Percentiles rank a stretch among this genome's conserved stretches.
phyloP scores from a whole-genome alignment of 1,139 yeast genomes.

The Yamadazyma trypodendri region DNA sequence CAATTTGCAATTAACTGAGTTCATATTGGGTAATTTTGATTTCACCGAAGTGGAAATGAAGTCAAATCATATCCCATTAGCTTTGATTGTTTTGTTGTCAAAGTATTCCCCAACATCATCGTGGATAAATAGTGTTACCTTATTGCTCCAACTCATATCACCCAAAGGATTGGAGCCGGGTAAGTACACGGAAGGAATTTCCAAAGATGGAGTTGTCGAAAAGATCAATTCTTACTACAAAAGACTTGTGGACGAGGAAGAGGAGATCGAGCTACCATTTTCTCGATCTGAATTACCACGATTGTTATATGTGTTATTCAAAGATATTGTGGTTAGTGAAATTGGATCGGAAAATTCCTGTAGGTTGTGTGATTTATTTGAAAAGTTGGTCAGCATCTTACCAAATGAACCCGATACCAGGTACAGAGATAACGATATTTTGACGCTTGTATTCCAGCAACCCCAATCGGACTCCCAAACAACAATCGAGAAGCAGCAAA shows the following conservation, averaged over 20 bases:
- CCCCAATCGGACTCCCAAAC: conserved; percentile 14
- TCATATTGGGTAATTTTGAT: conserved; percentile 63
- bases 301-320: conserved; percentile 34
- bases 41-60: conserved; percentile 85
- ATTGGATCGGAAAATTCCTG: conserved; percentile 21
- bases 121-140: conserved; percentile 26
- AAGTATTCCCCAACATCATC: conserved; percentile 11
- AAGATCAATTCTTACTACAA: conserved; percentile 21
- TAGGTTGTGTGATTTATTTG: conserved; percentile 39
- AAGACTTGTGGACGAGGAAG: conserved; percentile 9
- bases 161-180: conserved; percentile 28
- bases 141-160: conserved; percentile 51
- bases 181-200: not conserved
- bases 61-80: conserved; percentile 71
- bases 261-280: conserved; percentile 38
- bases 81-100: conserved; percentile 46
- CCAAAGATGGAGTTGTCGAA: conserved; percentile 13
- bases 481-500: conserved; percentile 12
- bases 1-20: conserved; percentile 49
- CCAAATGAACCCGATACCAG: conserved; percentile 21
- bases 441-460: conserved; percentile 27
- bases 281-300: conserved; percentile 43
- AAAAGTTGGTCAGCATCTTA: conserved; percentile 29
- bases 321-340: conserved; percentile 30
- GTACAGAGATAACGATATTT: conserved; percentile 19